Percentiles rank a stretch among this genome's conserved stretches.
Conservation (phyloP, 2,329 filamentous ascomycete genomes). For the Colletotrichum sp. region DNA sequence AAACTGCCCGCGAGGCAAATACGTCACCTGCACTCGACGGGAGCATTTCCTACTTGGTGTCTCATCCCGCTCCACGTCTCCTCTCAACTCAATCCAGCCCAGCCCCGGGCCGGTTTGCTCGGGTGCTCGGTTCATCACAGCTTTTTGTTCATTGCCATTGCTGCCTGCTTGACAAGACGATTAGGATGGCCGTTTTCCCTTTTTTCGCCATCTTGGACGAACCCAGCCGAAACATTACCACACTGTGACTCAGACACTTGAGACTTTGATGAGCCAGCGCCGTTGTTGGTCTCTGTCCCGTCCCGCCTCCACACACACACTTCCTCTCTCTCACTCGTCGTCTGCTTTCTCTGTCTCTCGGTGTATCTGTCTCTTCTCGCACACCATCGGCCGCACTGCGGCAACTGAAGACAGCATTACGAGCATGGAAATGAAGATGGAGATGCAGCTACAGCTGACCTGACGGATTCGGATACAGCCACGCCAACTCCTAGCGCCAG, state of each 20-base stretch:
- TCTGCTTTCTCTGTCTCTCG: not conserved
- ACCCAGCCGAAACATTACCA: slow-evolving; percentile 1
- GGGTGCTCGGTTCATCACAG: not conserved
- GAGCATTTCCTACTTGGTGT: not conserved
- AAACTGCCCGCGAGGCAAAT: not conserved
- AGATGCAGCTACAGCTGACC: not conserved
- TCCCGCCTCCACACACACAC: slow-evolving; percentile 9
- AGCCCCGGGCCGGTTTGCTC: not conserved
- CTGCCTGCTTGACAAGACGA: slow-evolving; percentile 1
- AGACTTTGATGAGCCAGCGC: not conserved
- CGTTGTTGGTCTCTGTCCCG: slow-evolving; percentile 3
- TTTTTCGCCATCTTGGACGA: slow-evolving; percentile 8
- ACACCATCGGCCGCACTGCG: not conserved
- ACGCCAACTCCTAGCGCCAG: not conserved
- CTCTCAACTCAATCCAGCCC: not conserved
- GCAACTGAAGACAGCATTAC: slow-evolving; percentile 5
- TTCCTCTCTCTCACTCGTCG: not conserved
- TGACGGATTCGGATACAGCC: not conserved
- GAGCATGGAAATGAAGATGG: not conserved
- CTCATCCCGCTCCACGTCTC: not conserved
- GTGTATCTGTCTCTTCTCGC: not conserved
- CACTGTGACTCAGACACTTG: not conserved
- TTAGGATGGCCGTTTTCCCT: slow-evolving; percentile 3
- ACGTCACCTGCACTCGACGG: not conserved
- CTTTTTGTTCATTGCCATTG: not conserved